Conservation (phyloP, 306 rosid genomes). For the Trifolium pratense region DNA sequence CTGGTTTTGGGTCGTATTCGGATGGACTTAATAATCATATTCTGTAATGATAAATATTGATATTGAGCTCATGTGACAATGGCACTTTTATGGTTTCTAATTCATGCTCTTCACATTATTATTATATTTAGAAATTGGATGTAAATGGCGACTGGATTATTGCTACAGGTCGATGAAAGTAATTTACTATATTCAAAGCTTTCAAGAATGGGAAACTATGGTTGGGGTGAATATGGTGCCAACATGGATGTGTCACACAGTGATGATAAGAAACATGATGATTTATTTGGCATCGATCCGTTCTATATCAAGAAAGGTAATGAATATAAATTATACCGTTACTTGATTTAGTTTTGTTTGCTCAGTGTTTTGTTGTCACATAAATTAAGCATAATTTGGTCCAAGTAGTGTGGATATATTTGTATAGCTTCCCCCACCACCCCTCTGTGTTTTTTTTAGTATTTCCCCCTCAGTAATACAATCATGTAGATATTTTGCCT, state of each 20-base stretch:
- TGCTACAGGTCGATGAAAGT: constrained; percentile 55
- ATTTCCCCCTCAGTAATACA: background rate
- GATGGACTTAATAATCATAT: background rate
- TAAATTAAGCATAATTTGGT: background rate
- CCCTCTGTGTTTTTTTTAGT: background rate
- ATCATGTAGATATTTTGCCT: background rate
- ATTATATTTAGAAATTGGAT: constrained; percentile 7
- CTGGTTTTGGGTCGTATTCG: background rate
- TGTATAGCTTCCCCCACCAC: background rate
- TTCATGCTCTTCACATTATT: background rate
- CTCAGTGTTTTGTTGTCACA: constrained; percentile 13
- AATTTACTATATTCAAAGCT: constrained; percentile 50
- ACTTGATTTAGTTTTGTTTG: constrained; percentile 19
- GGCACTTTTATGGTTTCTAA: constrained; percentile 14
- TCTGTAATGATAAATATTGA: background rate
- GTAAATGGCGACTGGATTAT: constrained; percentile 28
- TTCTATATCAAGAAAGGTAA: constrained; percentile 84
- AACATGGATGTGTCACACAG: constrained; percentile 36
- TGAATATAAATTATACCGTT: background rate
- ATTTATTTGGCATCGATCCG: constrained; percentile 71
- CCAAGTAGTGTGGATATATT: background rate
- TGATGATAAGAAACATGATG: constrained; percentile 49
- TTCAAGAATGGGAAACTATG: constrained; percentile 63
- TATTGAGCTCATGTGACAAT: background rate
- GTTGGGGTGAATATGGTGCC: constrained; percentile 71